These are phyloP conservation scores for Pleoardoris graminearum DNA, from an alignment of 2,329 filamentous ascomycete species.

Conservation along the genomic window DNA sequence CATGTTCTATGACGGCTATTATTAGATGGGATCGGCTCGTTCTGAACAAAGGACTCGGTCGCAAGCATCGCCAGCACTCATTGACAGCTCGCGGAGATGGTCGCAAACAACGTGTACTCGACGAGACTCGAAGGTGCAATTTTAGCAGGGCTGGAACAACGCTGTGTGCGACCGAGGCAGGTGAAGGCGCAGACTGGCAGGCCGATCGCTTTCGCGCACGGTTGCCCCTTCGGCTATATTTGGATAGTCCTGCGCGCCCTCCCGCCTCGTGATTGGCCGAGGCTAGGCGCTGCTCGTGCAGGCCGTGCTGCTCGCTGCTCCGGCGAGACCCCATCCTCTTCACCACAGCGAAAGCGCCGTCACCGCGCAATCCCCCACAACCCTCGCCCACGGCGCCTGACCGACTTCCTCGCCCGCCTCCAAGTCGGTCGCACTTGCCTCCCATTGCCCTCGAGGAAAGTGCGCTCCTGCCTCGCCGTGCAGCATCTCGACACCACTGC, in stretches of 20 bases:
- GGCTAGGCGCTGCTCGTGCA: neutral
- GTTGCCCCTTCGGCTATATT: constrained; percentile 6
- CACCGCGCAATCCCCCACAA: constrained; percentile 15
- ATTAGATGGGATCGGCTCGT: neutral
- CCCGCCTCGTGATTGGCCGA: constrained; percentile 1
- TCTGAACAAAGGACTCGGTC: constrained; percentile 4
- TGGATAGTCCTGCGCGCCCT: neutral
- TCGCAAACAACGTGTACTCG: neutral
- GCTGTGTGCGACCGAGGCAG: too few species aligned
- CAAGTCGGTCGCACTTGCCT: constrained; percentile 25
- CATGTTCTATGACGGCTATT: neutral
- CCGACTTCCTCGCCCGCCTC: constrained; percentile 26
- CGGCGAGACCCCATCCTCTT: constrained; percentile 27
- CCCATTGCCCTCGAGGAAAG: constrained; percentile 10
- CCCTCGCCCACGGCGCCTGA: constrained; percentile 29
- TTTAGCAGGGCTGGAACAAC: neutral
- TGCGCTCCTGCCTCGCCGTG: constrained; percentile 7
- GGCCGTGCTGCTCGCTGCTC: constrained; percentile 13
- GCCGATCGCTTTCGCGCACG: constrained; percentile 7
- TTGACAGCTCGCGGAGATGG: neutral
- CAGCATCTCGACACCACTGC: constrained; percentile 2
- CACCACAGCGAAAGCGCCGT: constrained; percentile 27
- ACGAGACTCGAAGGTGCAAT: constrained; percentile 3
- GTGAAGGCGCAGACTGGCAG: constrained; percentile 3
- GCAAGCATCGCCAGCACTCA: constrained; percentile 1